Evolutionary conservation across 176 grass and related monocot genomes (phyloP), one percentile per base, ranked within the genome.

Genomic region (Rhynchospora pubera): DNA sequence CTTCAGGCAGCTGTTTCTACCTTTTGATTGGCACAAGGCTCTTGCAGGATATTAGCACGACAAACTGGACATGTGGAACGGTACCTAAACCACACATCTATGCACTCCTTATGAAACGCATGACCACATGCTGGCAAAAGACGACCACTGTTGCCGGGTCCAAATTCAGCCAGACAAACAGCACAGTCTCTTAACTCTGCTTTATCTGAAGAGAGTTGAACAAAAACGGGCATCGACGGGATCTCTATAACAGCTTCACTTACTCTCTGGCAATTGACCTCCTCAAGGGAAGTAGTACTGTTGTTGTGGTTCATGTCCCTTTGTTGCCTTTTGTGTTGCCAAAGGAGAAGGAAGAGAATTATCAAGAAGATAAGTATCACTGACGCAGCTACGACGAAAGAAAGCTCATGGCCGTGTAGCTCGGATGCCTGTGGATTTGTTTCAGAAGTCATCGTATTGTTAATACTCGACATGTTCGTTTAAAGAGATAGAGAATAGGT

Each of bases 71-170:
- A 93, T 15, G 89, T 87, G 19, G 86, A 84, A 60, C 85, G 80
- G 48, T 46, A 63, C 50, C 55, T 56, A 76, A 91, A 80, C 89
- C 89, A 93, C 44, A 53, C 60, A 53, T 89, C 89, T n/a, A 93
- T 75, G 62, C 91, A 93, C 19, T 87, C 89, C 21, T 87, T 74
- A 62, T 89, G 91, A 83, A 93, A 93, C 8, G 64, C 44, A 69
- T 93, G 91, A n/a, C 89, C 63, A 56, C 91, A 93, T 16, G 52
- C 57, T 4, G 91, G 91, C 28, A 93, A 80, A 26, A 93, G 72
- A 5, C 84, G 82, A 6, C 82, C 86, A 19, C 57, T 74, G 51
- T 86, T 88, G 13, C 89, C 87, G 56, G 81, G 82, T 48, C n/a
- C 53, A 24, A 93, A 78, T 64, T 91, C 77, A 0, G 79, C 70